Evolutionary conservation across 106 monocot species (phyloP), one percentile per base, ranked within the genome.

Genomic region (Alisma plantagoaquatica): DNA sequence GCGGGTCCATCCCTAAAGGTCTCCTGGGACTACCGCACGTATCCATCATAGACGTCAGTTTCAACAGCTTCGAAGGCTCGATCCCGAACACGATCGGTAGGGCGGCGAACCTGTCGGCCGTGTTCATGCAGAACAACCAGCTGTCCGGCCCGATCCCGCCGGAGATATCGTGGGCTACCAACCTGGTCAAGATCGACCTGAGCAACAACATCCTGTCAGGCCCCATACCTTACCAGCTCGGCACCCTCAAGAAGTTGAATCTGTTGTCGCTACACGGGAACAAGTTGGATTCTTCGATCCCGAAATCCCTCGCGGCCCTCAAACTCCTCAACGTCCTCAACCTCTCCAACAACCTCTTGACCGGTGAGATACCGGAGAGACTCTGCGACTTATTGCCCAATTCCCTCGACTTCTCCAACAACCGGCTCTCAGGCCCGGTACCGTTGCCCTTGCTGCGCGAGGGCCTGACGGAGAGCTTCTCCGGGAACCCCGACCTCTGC

Each of bases 391-490:
- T 96, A 33, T 73, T 96, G 0, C 96, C 96, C 21, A 96, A 81
- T 31, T 96, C 89, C 0, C 61, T 96, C 7, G 96, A 89, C 19
- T 85, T 96, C 62, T 96, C 96, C 6, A 78, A 96, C 59, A 96
- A 96, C 43, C 61, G 64, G 27, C 88, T 94, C 19, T 73, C 75
- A 0, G 94, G 94, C 26, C 80, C 87, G 2, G 64, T 94, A 17
- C 94, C 94, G 2, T 47, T 84, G 29, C 80, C 79, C 31, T 33
- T 94, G 45, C 64, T 93, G 31, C 81, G 80, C 33, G 77, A 83
- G 59, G 87, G 93, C 14, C 67, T 93, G 27, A 75, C 77, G 3
- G 88, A 88, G 49, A 75, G 80, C 44, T 73, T 94, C 41, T 30
- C 87, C 0, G 94, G 88, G 4, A 94, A 94, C 31, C 77, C 87